Base-by-base conservation (phyloP, 1,284 basidiomycete species). In the Cutaneotrichosporon sp. region DNA sequence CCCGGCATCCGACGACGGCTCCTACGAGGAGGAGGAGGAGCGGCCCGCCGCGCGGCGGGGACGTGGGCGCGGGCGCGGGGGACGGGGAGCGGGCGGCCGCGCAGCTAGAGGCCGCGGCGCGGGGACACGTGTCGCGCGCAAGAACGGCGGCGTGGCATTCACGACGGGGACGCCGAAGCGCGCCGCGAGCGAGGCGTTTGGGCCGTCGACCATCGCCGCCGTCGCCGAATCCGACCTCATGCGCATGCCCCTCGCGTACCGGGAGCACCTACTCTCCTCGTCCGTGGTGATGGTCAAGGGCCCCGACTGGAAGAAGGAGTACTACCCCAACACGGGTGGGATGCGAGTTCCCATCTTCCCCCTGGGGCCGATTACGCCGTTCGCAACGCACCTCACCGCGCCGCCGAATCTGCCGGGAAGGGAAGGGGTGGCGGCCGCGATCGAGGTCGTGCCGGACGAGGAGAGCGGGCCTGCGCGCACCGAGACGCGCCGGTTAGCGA, bases 361-460 rank as follows among this genome's bases (percentile, higher is more conserved):
- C 0, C 24, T 50, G 2, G 75, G 75, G 0, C 67, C 67, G n/a
- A 47, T 54, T 1, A 62, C 65, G n/a, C 74, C 76, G 9, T 76
- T 72, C 45, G 36, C 56, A 1, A 68, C 74, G 24, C 47, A 65
- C 2, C 62, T 77, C 10, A 53, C 31, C 3, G 50, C 14, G 4
- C 27, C 64, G 33, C 64, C 68, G 14, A 53, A 24, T 11, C 16
- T 38, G 11, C 51, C 51, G 8, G 34, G 51, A 11, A 4, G 22
- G 24, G 20, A 20, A 4, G 55, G 46, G 5, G 10, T 60, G 65
- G 1, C 43, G 53, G 42, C 51, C 43, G 27, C 42, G 25, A 49
- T 43, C 4, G 46, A 62, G 33, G 53, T 64, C 16, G 7, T 14
- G 18, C 38, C 16, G 13, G 56, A 56, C 36, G 18, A 47, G 14